These are phyloP conservation scores for Lactarius hengduanensis DNA, from an alignment of 768 basidiomycete genomes.

Conservation along the genomic window DNA sequence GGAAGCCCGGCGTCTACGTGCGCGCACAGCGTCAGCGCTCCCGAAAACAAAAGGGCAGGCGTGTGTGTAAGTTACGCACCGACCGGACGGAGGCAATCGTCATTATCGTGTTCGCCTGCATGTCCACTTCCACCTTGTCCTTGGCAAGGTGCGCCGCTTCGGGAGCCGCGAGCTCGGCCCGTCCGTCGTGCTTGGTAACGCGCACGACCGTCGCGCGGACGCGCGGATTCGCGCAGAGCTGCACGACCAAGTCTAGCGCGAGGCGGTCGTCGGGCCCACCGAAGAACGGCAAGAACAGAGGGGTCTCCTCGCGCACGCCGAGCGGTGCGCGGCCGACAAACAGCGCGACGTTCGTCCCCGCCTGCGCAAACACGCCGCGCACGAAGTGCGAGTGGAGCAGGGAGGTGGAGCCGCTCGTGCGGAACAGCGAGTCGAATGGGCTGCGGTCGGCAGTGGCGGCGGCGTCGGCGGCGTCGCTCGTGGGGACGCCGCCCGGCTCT, in stretches of 20 bases:
- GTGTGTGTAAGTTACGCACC: conserved; percentile 30
- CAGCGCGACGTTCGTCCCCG: conserved; percentile 76
- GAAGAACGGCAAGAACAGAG: conserved; percentile 87
- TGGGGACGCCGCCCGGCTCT: conserved; percentile 18
- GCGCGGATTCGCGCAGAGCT: conserved; percentile 68
- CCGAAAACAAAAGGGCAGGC: background rate
- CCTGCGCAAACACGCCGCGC: conserved; percentile 71
- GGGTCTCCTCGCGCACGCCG: conserved; percentile 42
- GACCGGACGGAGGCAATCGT: conserved; percentile 41
- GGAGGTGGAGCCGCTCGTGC: conserved; percentile 45
- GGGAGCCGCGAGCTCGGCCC: conserved; percentile 17
- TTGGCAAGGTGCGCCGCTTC: conserved; percentile 32
- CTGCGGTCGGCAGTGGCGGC: conserved; percentile 37
- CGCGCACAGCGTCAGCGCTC: too few relatives aligned
- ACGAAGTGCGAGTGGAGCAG: conserved; percentile 80
- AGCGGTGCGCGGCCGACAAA: conserved; percentile 66
- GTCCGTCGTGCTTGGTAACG: conserved; percentile 50
- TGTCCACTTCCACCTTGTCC: conserved; percentile 25
- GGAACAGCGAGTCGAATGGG: conserved; percentile 74
- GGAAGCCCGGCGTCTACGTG: conserved; percentile 40
- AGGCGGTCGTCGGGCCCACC: conserved; percentile 93
- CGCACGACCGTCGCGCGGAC: conserved; percentile 75
- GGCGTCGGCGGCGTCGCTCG: conserved; percentile 17
- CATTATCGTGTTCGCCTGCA: conserved; percentile 39
- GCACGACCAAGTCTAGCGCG: conserved; percentile 80